Conservation (phyloP, 768 basidiomycete species). For the Dacryopinax primogenitus region DNA sequence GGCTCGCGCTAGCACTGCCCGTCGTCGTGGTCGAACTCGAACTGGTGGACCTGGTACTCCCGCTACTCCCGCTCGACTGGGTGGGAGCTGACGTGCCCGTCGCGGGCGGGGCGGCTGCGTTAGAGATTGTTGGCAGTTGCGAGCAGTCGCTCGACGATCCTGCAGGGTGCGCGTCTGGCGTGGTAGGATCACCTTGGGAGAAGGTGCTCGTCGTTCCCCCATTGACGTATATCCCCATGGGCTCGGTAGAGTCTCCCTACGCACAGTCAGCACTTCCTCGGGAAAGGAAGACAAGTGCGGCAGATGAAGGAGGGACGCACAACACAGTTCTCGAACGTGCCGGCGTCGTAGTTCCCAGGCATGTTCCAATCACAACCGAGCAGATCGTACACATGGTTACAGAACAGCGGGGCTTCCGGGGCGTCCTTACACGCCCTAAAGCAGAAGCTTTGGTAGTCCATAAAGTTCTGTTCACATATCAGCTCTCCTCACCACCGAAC, state of each 20-base stretch:
- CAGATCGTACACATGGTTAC: slow-evolving; percentile 45
- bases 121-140: slow-evolving; percentile 34
- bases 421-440: slow-evolving; percentile 44
- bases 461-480: slow-evolving; percentile 52
- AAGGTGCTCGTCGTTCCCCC: slow-evolving; percentile 20
- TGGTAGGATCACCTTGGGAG: slow-evolving; percentile 26
- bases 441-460: slow-evolving; percentile 33
- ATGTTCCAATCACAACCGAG: slow-evolving; percentile 27
- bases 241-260: slow-evolving; percentile 13
- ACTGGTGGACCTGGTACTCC: background rate
- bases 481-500: too few relatives aligned
- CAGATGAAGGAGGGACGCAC: slow-evolving; percentile 27
- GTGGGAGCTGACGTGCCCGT: background rate
- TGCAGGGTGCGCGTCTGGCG: slow-evolving; percentile 33
- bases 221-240: slow-evolving; percentile 32
- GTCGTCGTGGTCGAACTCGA: background rate
- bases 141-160: slow-evolving; percentile 52
- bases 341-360: slow-evolving; percentile 32
- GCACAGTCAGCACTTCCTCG: background rate
- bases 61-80: too few relatives aligned
- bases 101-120: background rate
- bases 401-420: slow-evolving; percentile 40
- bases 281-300: too few relatives aligned
- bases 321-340: slow-evolving; percentile 27
- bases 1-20: background rate